Evolutionary conservation across 305 asterid species (phyloP).

Genomic region (Striga hermonthica): DNA sequence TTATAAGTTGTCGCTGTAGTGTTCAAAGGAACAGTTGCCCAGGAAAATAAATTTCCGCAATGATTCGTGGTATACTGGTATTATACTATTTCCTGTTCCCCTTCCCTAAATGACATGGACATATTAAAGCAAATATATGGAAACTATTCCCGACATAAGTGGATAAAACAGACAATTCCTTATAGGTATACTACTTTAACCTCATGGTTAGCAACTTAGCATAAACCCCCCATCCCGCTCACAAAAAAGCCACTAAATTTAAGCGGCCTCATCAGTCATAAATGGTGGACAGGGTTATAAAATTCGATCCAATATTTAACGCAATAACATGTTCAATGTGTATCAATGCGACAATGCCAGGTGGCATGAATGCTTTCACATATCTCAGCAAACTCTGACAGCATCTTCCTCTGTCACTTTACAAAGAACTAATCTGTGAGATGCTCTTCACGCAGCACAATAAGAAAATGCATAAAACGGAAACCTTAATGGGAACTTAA

Average conservation of each 20-base stretch:
- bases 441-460: conserved; percentile 20
- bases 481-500: not conserved
- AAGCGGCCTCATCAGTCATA: too few species aligned
- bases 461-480: not conserved
- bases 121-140: too few species aligned
- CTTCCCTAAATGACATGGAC: too few species aligned
- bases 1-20: not conserved
- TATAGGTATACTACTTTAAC: not conserved
- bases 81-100: too few species aligned
- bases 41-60: too few species aligned
- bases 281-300: too few species aligned
- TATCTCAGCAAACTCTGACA: not conserved
- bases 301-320: not conserved
- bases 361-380: not conserved
- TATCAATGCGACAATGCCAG: conserved; percentile 15
- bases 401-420: not conserved
- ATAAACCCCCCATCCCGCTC: too few species aligned
- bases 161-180: not conserved
- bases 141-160: not conserved
- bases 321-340: not conserved
- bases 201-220: not conserved
- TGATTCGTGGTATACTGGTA: too few species aligned
- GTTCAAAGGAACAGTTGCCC: not conserved
- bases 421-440: not conserved
- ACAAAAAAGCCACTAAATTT: too few species aligned